phyloP scores from a whole-genome alignment of 139 green algal genomes.

The Desmodesmus armatus region DNA sequence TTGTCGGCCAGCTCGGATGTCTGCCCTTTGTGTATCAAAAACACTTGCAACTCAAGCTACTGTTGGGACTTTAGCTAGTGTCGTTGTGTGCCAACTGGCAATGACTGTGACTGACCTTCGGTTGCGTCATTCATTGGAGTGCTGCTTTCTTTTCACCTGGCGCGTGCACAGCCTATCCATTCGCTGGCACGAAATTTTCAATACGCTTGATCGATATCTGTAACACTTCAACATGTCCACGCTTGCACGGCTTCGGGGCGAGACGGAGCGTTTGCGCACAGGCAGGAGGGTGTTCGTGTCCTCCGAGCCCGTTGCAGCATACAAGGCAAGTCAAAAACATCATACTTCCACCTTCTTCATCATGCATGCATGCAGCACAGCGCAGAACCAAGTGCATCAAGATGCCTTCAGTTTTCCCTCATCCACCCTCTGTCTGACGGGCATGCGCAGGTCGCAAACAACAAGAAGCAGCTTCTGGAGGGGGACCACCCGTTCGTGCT shows the following conservation, averaged over 20 bases:
- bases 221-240: background rate
- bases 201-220: too few relatives aligned
- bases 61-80: too few relatives aligned
- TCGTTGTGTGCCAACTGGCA: too few relatives aligned
- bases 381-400: background rate
- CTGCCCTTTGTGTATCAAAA: too few relatives aligned
- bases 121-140: too few relatives aligned
- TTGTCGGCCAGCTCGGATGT: too few relatives aligned
- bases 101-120: too few relatives aligned
- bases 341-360: background rate
- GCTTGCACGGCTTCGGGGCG: background rate
- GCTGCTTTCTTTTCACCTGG: too few relatives aligned
- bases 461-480: constrained; percentile 5
- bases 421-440: background rate
- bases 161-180: too few relatives aligned
- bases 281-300: constrained; percentile 14
- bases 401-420: background rate
- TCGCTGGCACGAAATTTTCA: too few relatives aligned
- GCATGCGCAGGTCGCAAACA: background rate
- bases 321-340: background rate
- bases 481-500: background rate
- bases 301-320: background rate
- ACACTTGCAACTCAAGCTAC: too few relatives aligned
- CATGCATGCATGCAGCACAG: background rate
- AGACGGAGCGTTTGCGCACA: background rate